Conservation (phyloP, 1,284 basidiomycete species). For the Moesziomyces antarcticus region DNA sequence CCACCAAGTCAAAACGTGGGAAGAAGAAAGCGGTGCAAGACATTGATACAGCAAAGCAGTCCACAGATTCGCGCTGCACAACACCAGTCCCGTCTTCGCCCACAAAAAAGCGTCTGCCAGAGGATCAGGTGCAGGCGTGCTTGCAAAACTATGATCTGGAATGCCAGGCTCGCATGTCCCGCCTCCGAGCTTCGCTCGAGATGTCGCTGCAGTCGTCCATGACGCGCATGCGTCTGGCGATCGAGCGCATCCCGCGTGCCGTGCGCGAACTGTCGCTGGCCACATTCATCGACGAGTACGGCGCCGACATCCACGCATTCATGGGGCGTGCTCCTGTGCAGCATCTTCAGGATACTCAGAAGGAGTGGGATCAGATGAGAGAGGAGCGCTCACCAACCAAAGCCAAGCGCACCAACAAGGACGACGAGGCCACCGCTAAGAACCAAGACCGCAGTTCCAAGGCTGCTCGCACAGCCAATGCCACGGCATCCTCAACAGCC, state of each 20-base stretch:
- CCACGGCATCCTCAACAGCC: constrained; percentile 12
- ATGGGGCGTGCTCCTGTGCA: constrained; percentile 37
- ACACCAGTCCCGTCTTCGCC: constrained; percentile 32
- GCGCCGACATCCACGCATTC: constrained; percentile 46
- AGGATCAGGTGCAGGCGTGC: constrained; percentile 47
- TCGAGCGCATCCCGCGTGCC: constrained; percentile 44
- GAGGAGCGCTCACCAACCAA: constrained; percentile 25
- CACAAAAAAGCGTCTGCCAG: constrained; percentile 29
- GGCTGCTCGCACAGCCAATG: constrained; percentile 11
- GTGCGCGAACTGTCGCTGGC: constrained; percentile 37
- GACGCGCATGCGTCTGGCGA: constrained; percentile 30
- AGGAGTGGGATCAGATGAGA: constrained; percentile 54
- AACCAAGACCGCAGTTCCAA: constrained; percentile 6
- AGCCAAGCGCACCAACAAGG: constrained; percentile 27
- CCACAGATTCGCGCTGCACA: constrained; percentile 9
- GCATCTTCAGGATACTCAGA: constrained; percentile 30
- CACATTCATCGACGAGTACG: constrained; percentile 48
- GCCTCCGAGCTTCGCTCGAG: constrained; percentile 20
- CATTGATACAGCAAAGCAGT: background rate
- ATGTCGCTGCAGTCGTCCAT: constrained; percentile 28
- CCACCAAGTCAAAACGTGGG: constrained; percentile 15
- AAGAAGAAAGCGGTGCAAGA: constrained; percentile 6
- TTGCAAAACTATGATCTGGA: constrained; percentile 54
- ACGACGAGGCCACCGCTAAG: constrained; percentile 13
- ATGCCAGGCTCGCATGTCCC: constrained; percentile 17